phyloP scores from a whole-genome alignment of 345 rosid species.

The Populus simonii region DNA sequence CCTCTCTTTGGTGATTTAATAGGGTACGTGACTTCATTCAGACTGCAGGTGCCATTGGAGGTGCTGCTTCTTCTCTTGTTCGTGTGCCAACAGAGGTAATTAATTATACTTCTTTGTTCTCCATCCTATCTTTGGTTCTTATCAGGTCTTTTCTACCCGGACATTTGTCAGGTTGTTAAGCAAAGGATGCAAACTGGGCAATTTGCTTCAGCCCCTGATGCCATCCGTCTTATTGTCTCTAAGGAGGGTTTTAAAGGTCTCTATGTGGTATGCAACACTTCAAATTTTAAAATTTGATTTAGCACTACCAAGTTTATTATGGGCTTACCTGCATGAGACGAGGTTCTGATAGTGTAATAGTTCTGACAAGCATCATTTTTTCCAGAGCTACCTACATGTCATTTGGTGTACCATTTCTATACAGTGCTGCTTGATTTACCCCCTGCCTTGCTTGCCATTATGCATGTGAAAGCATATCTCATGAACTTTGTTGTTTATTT shows the following conservation, averaged over 20 bases:
- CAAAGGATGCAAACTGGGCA: constrained; percentile 96
- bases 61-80: constrained; percentile 82
- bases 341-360: background rate
- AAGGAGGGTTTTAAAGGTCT: constrained; percentile 84
- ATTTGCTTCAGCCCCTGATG: constrained; percentile 74
- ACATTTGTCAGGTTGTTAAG: constrained; percentile 67
- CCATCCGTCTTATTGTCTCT: constrained; percentile 69
- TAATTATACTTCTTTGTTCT: background rate
- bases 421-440: background rate
- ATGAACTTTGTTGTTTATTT: background rate
- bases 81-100: constrained; percentile 94
- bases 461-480: background rate
- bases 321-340: background rate
- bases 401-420: background rate
- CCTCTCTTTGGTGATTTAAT: background rate
- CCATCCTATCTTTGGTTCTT: background rate
- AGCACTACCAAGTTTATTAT: background rate
- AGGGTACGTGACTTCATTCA: constrained; percentile 24
- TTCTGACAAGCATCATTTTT: background rate
- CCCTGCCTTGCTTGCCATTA: background rate
- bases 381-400: background rate
- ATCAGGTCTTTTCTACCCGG: background rate
- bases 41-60: constrained; percentile 96
- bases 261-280: constrained; percentile 59
- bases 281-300: background rate